Base-by-base conservation (phyloP, 2,329 filamentous ascomycete genomes). In the Endocalyx cinctus region DNA sequence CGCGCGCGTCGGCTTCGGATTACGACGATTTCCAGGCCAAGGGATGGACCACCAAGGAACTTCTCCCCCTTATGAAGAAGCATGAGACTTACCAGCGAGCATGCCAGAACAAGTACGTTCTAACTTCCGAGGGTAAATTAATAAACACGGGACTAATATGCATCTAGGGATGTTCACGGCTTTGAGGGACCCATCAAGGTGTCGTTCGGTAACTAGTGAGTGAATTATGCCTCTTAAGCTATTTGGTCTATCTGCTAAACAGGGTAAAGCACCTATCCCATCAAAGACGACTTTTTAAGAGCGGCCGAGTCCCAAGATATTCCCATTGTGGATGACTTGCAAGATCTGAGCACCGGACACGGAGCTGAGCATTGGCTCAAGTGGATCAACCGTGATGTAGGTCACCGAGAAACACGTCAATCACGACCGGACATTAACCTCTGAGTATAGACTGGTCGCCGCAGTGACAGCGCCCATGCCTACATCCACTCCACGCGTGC, bases 321-420 rank as follows among this genome's bases (percentile, higher is more conserved):
- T 38, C 84, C 64, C 1, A 69, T 77, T 10, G 85, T 84, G 10
- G 84, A 89, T 52, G 84, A 89, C 53, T 67, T 87, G 4, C 79
- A 89, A 55, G 84, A 89, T 49, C 63, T 88, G 33, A 64, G 63
- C 17, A 84, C 80, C 1, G 80, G 63, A 11, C 77, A 80, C 38
- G 84, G 84, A 42, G 84, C 83, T 28, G 83, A 88, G 61, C 84
- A 88, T 45, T 89, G 84, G 84, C 64, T 89, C 35, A 88, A 89
- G 61, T 89, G 84, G 84, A 88, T 89, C 60, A 88, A 89, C 51
- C 73, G 76, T 38, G 77, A 76, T 46, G 66, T 67, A 47, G 50
- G 64, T 25, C 7, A 25, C 16, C 13, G 28, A n/a, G 20, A 15
- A 18, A n/a, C 14, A n/a, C n/a, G n/a, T n/a, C n/a, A n/a, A n/a